phyloP scores from a whole-genome alignment of 192 early-diverging fungal species.

The Gaertneriomyces semiglobifer region DNA sequence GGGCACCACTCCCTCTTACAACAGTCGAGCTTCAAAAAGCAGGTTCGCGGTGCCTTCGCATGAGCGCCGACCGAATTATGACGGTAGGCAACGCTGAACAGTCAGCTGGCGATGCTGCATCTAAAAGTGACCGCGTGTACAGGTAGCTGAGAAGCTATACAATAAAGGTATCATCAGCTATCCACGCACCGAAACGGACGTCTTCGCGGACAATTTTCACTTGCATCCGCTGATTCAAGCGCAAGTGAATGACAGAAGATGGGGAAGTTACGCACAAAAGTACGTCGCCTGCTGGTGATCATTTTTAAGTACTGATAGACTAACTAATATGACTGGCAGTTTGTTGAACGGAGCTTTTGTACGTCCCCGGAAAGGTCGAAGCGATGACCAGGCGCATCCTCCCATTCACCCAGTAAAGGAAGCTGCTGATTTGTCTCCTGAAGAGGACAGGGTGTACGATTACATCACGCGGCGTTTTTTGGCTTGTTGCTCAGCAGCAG shows the following conservation, averaged over 20 bases:
- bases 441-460: slow-evolving; percentile 77
- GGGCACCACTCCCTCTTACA: slow-evolving; percentile 87
- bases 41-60: slow-evolving; percentile 63
- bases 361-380: slow-evolving; percentile 72
- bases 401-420: slow-evolving; percentile 87
- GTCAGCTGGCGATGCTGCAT: background rate
- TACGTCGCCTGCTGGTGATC: slow-evolving; percentile 16
- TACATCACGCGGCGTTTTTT: slow-evolving; percentile 84
- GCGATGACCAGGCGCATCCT: slow-evolving; percentile 96
- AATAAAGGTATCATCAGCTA: slow-evolving; percentile 88
- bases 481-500: slow-evolving; percentile 88
- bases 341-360: slow-evolving; percentile 66
- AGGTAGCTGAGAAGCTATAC: slow-evolving; percentile 88
- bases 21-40: slow-evolving; percentile 92
- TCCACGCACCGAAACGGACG: slow-evolving; percentile 94
- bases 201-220: slow-evolving; percentile 75
- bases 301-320: background rate
- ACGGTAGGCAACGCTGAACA: slow-evolving; percentile 36
- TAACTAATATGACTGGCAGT: slow-evolving; percentile 21
- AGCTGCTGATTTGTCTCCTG: slow-evolving; percentile 54
- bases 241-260: slow-evolving; percentile 49
- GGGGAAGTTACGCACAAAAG: slow-evolving; percentile 47
- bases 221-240: slow-evolving; percentile 61
- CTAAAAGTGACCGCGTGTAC: background rate
- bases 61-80: slow-evolving; percentile 81